phyloP scores from a whole-genome alignment of 768 basidiomycete species.

The Lenzites betulinus region DNA sequence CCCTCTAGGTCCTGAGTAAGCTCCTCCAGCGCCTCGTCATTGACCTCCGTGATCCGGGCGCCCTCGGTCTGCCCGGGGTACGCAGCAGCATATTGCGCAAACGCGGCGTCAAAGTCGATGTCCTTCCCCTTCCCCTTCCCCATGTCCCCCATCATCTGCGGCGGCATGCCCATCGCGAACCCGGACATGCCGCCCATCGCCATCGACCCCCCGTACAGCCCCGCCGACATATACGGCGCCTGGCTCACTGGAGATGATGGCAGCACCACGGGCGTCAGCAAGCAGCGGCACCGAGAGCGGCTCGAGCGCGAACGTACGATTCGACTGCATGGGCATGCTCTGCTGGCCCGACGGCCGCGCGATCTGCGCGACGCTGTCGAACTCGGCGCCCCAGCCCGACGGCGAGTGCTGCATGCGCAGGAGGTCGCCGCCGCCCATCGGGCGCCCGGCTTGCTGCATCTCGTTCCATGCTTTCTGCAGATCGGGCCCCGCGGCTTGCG shows the following conservation, averaged over 20 bases:
- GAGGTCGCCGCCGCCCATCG: conserved; percentile 27
- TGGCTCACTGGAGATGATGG: conserved; percentile 14
- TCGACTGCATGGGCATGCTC: conserved; percentile 35
- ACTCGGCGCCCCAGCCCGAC: conserved; percentile 57
- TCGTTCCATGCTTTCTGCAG: conserved; percentile 34
- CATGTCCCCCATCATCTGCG: conserved; percentile 24
- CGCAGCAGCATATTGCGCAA: conserved; percentile 65
- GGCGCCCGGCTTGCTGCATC: conserved; percentile 2
- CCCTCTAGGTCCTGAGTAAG: conserved; percentile 42
- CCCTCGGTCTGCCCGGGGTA: conserved; percentile 44
- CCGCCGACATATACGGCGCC: conserved; percentile 24
- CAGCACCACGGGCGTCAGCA: background rate
- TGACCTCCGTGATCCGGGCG: conserved; percentile 56
- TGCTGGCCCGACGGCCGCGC: conserved; percentile 33
- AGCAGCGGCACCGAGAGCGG: background rate
- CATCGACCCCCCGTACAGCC: conserved; percentile 38
- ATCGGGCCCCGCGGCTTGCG: conserved; percentile 36
- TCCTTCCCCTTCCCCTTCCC: conserved; percentile 83
- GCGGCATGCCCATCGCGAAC: conserved; percentile 21
- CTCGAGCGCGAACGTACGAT: conserved; percentile 39
- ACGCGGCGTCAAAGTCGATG: conserved; percentile 84
- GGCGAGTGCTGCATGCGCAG: conserved; percentile 28
- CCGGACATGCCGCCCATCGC: conserved; percentile 28
- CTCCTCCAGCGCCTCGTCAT: conserved; percentile 40
- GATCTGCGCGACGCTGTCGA: conserved; percentile 34